A percentile compares a stretch with the other conserved stretches of the same genome.
Conservation (phyloP, 768 basidiomycete species). For the Tylopilus subfusipes region DNA sequence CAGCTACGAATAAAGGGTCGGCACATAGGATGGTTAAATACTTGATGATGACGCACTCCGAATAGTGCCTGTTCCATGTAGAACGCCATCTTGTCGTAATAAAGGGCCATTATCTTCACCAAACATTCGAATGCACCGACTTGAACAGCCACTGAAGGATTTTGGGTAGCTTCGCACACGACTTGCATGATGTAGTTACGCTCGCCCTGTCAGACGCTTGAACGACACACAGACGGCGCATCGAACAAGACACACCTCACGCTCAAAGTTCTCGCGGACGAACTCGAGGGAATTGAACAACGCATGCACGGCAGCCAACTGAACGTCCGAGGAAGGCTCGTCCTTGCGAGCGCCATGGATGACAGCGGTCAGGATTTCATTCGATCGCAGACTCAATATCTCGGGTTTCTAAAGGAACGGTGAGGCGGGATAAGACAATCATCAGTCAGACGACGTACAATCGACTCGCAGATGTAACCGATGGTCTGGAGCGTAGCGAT, state of each 20-base stretch:
- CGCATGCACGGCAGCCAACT: conserved; percentile 88
- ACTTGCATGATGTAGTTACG: conserved; percentile 99
- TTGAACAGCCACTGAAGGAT: conserved; percentile 72
- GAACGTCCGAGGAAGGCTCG: conserved; percentile 87
- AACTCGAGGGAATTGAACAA: conserved; percentile 96
- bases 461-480: conserved; percentile 95
- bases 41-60: conserved; percentile 58
- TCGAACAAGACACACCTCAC: conserved; percentile 63
- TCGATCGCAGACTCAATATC: conserved; percentile 81
- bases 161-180: conserved; percentile 97
- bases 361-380: conserved; percentile 97
- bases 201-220: conserved; percentile 65
- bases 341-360: conserved; percentile 98
- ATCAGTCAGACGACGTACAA: conserved; percentile 56
- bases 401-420: conserved; percentile 73
- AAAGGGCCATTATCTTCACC: conserved; percentile 94
- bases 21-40: conserved; percentile 3
- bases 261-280: conserved; percentile 95
- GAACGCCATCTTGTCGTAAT: conserved; percentile 98
- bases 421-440: conserved; percentile 5
- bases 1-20: conserved; percentile 48
- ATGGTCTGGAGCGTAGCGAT: conserved; percentile 92
- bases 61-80: conserved; percentile 99
- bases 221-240: neutral
- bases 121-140: conserved; percentile 96